phyloP scores from a whole-genome alignment of 768 basidiomycete species.

The Leucocoprinus leucothites region DNA sequence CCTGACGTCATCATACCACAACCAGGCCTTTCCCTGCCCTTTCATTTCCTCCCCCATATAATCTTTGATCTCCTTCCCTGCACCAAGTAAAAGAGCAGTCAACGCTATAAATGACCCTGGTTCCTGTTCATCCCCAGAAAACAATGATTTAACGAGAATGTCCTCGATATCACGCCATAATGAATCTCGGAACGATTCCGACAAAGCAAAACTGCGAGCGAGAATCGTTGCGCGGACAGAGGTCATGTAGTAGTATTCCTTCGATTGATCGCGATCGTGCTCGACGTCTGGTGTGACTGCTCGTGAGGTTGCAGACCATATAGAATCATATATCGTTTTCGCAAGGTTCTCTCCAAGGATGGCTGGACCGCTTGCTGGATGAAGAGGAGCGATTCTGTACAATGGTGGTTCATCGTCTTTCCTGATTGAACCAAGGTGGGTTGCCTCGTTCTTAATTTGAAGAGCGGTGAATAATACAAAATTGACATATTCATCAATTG shows the following conservation, averaged over 20 bases:
- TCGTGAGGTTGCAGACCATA: conserved; percentile 14
- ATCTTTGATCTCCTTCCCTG: conserved; percentile 13
- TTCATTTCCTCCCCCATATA: conserved; percentile 10
- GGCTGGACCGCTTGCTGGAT: conserved; percentile 11
- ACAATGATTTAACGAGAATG: conserved; percentile 14
- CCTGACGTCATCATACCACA: conserved; percentile 16
- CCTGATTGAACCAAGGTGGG: conserved; percentile 5
- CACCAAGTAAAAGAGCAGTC: conserved; percentile 14
- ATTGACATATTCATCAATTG: conserved; percentile 10
- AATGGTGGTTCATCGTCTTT: neutral
- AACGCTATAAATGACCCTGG: conserved; percentile 15
- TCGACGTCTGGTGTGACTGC: conserved; percentile 7
- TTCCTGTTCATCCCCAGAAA: conserved; percentile 14
- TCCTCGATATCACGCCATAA: conserved; percentile 17
- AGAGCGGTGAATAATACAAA: conserved; percentile 8
- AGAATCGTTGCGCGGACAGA: conserved; percentile 11
- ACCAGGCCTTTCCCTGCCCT: conserved; percentile 13
- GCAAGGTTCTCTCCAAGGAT: conserved; percentile 12
- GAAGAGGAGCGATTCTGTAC: conserved; percentile 9
- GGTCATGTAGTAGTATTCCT: conserved; percentile 12
- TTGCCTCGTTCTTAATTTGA: conserved; percentile 1
- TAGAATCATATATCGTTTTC: conserved; percentile 1
- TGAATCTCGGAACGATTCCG: conserved; percentile 5
- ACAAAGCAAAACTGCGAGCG: conserved; percentile 14
- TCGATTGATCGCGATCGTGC: neutral